Base-by-base conservation (phyloP, 805 yeast species). In the Cyberlindnera xishuangbannaensis region DNA sequence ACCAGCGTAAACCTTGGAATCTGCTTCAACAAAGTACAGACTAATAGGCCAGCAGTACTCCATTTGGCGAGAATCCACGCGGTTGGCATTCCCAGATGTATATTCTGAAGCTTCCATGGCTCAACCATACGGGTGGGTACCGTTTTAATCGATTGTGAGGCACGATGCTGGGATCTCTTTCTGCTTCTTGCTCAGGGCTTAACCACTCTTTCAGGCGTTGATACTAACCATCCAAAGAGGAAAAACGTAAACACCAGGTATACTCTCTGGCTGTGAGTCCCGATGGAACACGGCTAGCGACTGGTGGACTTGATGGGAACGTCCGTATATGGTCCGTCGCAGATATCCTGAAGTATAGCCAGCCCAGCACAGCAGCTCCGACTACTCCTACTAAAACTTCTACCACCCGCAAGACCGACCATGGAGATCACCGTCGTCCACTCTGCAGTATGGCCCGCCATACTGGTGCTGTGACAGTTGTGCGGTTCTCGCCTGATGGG, bases 381-480 rank as follows among this genome's bases (percentile, higher is more conserved):
- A n/a, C n/a, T n/a, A n/a, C n/a, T n/a, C n/a, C n/a, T n/a, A n/a
- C n/a, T n/a, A n/a, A n/a, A n/a, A n/a, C n/a, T n/a, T n/a, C n/a
- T n/a, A n/a, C n/a, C n/a, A n/a, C n/a, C n/a, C n/a, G n/a, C n/a
- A n/a, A n/a, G n/a, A n/a, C n/a, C n/a, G n/a, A n/a, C n/a, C n/a
- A n/a, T n/a, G n/a, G n/a, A n/a, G n/a, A n/a, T n/a, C n/a, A n/a
- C 4, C 61, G 69, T 37, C 56, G 72, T 18, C 95, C 95, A 4
- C 58, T 88, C 13, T 85, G 95, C 37, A 80, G 92, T 18, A 85
- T 92, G 95, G 80, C 92, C 24, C 72, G 96, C 34, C 98, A 92
- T 53, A 86, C 92, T 15, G 99, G 98, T 31, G 95, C 95, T 2
- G 97, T 92, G 5, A 92, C 98, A 1, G 80, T 86, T 36, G 92